A percentile compares a stretch with the other conserved stretches of the same genome.
These are phyloP conservation scores for Piromyces finnis DNA, from an alignment of 192 early-diverging fungal genomes.

Conservation along the genomic window DNA sequence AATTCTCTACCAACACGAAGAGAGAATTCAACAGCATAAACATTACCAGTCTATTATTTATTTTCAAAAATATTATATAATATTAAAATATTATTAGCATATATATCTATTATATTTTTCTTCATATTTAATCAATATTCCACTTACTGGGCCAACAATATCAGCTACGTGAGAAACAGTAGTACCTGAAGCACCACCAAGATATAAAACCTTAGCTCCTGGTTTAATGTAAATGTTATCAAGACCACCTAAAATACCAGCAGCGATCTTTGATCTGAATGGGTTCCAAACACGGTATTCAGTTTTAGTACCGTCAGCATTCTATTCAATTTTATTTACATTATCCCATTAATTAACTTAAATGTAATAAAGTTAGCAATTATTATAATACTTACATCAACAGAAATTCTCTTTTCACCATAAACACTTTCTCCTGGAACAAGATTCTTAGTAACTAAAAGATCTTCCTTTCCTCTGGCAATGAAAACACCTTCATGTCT, in stretches of 20 bases:
- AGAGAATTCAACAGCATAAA: constrained; percentile 99
- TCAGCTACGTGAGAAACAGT: constrained; percentile 94
- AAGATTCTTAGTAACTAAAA: constrained; percentile 95
- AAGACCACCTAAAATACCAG: constrained; percentile 88
- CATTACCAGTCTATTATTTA: constrained; percentile 52
- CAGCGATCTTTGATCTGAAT: constrained; percentile 97
- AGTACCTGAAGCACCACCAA: constrained; percentile 89
- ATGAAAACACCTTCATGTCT: constrained; percentile 57
- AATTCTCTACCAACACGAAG: constrained; percentile 96
- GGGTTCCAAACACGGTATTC: constrained; percentile 99
- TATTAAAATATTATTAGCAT: too few species aligned
- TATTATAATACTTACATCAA: constrained; percentile 72
- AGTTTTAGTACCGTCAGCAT: constrained; percentile 77
- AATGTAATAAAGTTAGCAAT: too few species aligned
- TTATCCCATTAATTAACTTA: too few species aligned
- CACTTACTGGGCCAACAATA: constrained; percentile 77
- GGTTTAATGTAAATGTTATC: constrained; percentile 90
- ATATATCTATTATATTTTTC: too few species aligned
- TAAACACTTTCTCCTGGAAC: constrained; percentile 93
- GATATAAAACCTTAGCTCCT: constrained; percentile 91
- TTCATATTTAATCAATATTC: too few species aligned
- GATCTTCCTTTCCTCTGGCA: constrained; percentile 89
- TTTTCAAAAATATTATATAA: background rate
- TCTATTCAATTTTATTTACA: constrained; percentile 11
- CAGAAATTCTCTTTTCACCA: constrained; percentile 93